These are phyloP conservation scores for Arachis stenosperma DNA, from an alignment of 306 rosid species.

Conservation along the genomic window DNA sequence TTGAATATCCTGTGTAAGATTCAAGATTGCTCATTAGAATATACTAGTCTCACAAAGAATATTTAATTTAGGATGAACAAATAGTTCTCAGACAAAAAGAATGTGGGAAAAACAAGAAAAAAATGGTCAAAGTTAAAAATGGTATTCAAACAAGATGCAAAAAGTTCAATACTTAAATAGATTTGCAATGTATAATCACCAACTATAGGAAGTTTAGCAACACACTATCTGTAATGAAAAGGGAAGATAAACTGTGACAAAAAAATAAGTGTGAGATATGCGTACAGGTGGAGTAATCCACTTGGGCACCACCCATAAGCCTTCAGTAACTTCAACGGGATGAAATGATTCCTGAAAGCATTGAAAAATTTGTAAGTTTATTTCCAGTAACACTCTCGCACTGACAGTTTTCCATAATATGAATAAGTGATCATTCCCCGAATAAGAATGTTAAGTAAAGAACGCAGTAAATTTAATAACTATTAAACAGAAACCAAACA, in stretches of 20 bases:
- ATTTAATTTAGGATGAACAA: slow-evolving; percentile 14
- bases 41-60: slow-evolving; percentile 7
- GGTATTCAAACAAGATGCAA: slow-evolving; percentile 15
- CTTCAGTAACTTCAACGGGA: slow-evolving; percentile 69
- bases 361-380: slow-evolving; percentile 22
- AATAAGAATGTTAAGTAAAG: slow-evolving; percentile 11
- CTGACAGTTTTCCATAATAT: slow-evolving; percentile 24
- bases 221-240: slow-evolving; percentile 17
- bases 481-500: not conserved
- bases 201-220: slow-evolving; percentile 24
- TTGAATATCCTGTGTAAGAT: slow-evolving; percentile 48
- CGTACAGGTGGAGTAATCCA: slow-evolving; percentile 83
- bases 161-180: not conserved
- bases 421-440: slow-evolving; percentile 6
- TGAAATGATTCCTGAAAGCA: slow-evolving; percentile 71
- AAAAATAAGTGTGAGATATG: slow-evolving; percentile 30
- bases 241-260: slow-evolving; percentile 8
- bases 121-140: not conserved
- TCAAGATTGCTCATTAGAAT: slow-evolving; percentile 12
- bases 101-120: not conserved
- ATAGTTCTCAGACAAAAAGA: not conserved
- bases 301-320: slow-evolving; percentile 85
- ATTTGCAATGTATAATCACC: slow-evolving; percentile 10
- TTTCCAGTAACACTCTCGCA: slow-evolving; percentile 10
- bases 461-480: not conserved